Evolutionary conservation across 2,329 filamentous ascomycete species (phyloP), one percentile per base, ranked within the genome.

Genomic region (Nakataea oryzae): DNA sequence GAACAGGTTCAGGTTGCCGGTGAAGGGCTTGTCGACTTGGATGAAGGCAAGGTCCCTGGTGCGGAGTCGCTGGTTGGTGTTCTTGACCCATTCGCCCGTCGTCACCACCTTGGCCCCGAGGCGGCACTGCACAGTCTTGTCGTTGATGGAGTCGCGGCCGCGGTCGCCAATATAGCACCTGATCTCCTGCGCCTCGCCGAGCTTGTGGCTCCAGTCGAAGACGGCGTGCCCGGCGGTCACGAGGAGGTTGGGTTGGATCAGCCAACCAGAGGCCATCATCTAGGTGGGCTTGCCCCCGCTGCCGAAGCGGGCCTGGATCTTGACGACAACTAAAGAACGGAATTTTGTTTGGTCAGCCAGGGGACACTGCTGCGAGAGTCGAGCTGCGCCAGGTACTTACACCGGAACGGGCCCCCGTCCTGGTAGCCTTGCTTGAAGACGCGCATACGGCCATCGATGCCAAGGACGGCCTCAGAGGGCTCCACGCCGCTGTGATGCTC

Each of bases 111-210:
- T 64, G 50, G 41, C 62, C 34, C 65, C 70, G 29, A 64, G 27
- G 60, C 68, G 65, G 27, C 28, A 56, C 50, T 66, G 65, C 1
- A 66, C 65, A 13, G 59, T 50, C 5, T 5, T 5, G 5, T 26
- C 14, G 24, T 14, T 13, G 61, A 62, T 61, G 12, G 66, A 64
- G 21, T 59, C 61, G 1, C 65, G 63, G 2, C 72, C 72, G 1
- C 66, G 62, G 60, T 75, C 74, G n/a, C 73, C 72, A 13, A 74
- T 72, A 58, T 70, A 75, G 59, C 67, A 70, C 63, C 71, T 73
- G 62, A 73, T 68, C 58, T 72, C 65, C 0, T 63, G 66, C 1
- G 69, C 65, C 2, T 66, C 60, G 1, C 65, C 66, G 1, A 70
- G 56, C 6, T 66, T 63, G 21, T 66, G 65, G 21, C 59, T 69